Evolutionary conservation across 2,329 filamentous ascomycete species (phyloP).

Genomic region (Didymella pinodella): DNA sequence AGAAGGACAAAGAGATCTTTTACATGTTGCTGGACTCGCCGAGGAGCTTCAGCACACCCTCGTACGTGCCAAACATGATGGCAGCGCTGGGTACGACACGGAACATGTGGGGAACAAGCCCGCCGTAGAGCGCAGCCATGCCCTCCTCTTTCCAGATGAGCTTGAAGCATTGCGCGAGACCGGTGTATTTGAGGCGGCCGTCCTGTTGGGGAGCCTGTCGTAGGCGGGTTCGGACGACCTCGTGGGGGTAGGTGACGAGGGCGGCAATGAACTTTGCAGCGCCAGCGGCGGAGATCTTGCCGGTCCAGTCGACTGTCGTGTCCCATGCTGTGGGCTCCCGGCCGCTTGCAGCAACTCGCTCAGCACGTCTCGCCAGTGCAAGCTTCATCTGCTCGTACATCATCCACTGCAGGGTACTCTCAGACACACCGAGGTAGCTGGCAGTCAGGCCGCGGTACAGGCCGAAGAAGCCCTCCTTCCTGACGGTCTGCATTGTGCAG

Average conservation of each 20-base stretch:
- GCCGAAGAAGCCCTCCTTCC: conserved; percentile 79
- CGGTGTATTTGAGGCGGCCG: conserved; percentile 83
- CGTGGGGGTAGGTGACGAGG: conserved; percentile 88
- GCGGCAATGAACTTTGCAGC: conserved; percentile 86
- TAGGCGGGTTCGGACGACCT: conserved; percentile 84
- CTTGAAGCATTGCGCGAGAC: conserved; percentile 86
- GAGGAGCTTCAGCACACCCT: conserved; percentile 58
- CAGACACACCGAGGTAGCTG: conserved; percentile 88
- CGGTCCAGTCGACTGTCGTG: conserved; percentile 76
- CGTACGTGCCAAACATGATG: conserved; percentile 94
- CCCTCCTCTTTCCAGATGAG: conserved; percentile 90
- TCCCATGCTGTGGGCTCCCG: conserved; percentile 75
- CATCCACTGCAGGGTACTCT: conserved; percentile 92
- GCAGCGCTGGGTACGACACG: conserved; percentile 90
- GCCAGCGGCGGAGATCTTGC: conserved; percentile 80
- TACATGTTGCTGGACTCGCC: conserved; percentile 54
- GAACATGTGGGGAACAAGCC: conserved; percentile 89
- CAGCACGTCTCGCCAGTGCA: conserved; percentile 70
- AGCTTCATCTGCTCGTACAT: conserved; percentile 93
- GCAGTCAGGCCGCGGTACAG: conserved; percentile 91
- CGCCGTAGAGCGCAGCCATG: conserved; percentile 84
- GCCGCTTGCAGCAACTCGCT: conserved; percentile 62
- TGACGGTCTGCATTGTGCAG: conserved; percentile 82
- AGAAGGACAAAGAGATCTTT: conserved; percentile 5
- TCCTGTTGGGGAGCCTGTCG: conserved; percentile 80